Percentiles rank a stretch among this genome's conserved stretches.
Evolutionary conservation across 2,329 filamentous ascomycete species (phyloP).

Genomic region (Ophioceras dolichostomum): DNA sequence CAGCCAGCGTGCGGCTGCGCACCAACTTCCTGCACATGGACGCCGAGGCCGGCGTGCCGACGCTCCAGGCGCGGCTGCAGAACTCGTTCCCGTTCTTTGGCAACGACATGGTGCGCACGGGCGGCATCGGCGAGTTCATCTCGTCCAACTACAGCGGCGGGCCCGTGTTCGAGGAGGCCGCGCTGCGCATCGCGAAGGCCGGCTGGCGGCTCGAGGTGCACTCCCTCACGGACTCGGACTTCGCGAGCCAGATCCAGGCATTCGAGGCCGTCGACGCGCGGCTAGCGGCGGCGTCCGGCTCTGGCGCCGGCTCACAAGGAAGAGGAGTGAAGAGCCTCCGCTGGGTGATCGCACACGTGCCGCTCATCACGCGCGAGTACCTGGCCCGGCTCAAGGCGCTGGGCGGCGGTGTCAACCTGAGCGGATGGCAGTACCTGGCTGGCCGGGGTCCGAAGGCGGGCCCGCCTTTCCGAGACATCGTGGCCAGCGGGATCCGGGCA

Average conservation of each 20-base stretch:
- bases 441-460: conserved; percentile 12
- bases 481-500: conserved; percentile 15
- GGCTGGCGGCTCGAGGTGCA: conserved; percentile 17
- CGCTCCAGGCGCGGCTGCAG: conserved; percentile 11
- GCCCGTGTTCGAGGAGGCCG: conserved; percentile 13
- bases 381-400: conserved; percentile 12
- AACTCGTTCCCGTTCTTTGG: conserved; percentile 16
- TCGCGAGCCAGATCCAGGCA: conserved; percentile 11
- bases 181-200: conserved; percentile 9
- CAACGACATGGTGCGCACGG: conserved; percentile 14
- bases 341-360: conserved; percentile 17
- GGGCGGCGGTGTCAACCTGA: conserved; percentile 16
- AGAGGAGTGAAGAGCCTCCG: conserved; percentile 9
- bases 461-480: conserved; percentile 15
- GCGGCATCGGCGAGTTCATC: conserved; percentile 16
- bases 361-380: conserved; percentile 13
- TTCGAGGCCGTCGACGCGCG: conserved; percentile 12
- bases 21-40: conserved; percentile 17
- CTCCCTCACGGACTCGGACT: conserved; percentile 12
- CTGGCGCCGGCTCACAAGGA: no score
- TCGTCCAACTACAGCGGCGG: conserved; percentile 13
- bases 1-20: conserved; percentile 12
- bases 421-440: conserved; percentile 14
- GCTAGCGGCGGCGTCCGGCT: not conserved
- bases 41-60: conserved; percentile 6